Evolutionary conservation across 2,329 filamentous ascomycete species (phyloP), one percentile per base, ranked within the genome.

Genomic region (Xylaria digitata): DNA sequence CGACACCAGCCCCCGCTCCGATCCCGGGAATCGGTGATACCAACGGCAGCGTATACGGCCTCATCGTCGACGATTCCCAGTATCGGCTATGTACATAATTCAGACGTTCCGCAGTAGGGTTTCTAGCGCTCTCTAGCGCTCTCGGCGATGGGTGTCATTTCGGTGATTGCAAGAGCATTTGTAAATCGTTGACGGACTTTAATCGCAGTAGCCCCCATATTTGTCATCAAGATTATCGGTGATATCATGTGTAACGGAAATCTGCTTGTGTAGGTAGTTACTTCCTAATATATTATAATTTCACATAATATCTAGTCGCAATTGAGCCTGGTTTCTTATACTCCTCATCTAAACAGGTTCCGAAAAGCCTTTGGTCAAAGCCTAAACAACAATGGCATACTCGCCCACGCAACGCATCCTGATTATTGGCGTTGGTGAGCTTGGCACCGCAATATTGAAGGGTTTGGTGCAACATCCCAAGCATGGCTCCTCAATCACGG

Each of bases 381-480:
- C 11, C 13, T 17, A 11, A 15, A 19, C 50, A 17, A 32, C 34
- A 53, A 62, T 67, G 61, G 34, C 55, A 46, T 34, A 19, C 19
- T 34, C 37, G 23, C 55, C 59, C 19, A 8, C 66, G 21, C 66
- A 61, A 19, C 75, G 77, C 13, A 73, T 90, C 63, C 86, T 91
- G 56, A 81, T 92, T 57, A 79, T 92, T 65, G 89, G 90, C 59
- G 86, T 87, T n/a, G 89, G 89, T 65, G 89, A 92, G 78, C 84
- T 92, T 15, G 90, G 89, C 55, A 78, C 81, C 4, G 81, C 85
- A 17, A 80, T 91, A 64, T 78, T 91, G 17, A 75, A 81, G 37
- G 80, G 83, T 11, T 81, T 92, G 7, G 74, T 80, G 15, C 55
- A 70, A 0, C 85, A 89, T 69, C 81, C 84, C 0, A 73, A 78